Evolutionary conservation across 108 stramenopile genomes (phyloP), one percentile per base, ranked within the genome.

Genomic region (Heterococcus sp.): DNA sequence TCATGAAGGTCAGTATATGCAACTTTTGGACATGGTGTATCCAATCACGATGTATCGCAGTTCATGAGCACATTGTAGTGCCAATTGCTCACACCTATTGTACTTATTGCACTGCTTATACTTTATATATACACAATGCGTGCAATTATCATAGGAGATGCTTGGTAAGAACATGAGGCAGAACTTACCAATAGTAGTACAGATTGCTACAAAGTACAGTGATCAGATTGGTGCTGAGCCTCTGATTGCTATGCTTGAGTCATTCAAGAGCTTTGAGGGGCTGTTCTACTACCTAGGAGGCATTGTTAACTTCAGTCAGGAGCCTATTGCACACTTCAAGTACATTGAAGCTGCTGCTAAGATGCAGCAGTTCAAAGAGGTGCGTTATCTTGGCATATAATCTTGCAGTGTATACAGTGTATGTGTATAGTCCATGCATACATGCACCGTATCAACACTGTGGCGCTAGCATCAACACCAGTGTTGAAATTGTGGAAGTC

Each of bases 241-340:
- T 33, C 93, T 99, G 31, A 93, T 98, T 38, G 89, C 93, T 72
- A 90, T 99, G 28, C 97, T 99, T 84, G 99, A 98, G 87, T 87
- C 90, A 33, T 92, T 91, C 89, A 97, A 97, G 89, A 93, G 93
- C 32, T 95, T 89, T 37, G 97, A 99, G 74, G 85, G 78, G 26
- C 76, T 85, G 31, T 85, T 79, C 76, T 99, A 97, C 89, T 99
- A 92, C 89, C 92, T 97, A 40, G 96, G 95, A 21, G 89, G 94
- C 30, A 91, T 97, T 81, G 96, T 99, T 4, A 97, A 97, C 88
- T 98, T 76, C 94, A 96, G 88, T 32, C 95, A 99, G 84, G 94
- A 96, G 83, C 92, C 97, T 0, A 86, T 91, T 72, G 99, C 98
- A 36, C 99, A 99, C 85, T 96, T 97, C 93, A 97, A 97, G 87